Evolutionary conservation across 768 basidiomycete genomes (phyloP).

Genomic region (Pleurotus salmoneostramineus): DNA sequence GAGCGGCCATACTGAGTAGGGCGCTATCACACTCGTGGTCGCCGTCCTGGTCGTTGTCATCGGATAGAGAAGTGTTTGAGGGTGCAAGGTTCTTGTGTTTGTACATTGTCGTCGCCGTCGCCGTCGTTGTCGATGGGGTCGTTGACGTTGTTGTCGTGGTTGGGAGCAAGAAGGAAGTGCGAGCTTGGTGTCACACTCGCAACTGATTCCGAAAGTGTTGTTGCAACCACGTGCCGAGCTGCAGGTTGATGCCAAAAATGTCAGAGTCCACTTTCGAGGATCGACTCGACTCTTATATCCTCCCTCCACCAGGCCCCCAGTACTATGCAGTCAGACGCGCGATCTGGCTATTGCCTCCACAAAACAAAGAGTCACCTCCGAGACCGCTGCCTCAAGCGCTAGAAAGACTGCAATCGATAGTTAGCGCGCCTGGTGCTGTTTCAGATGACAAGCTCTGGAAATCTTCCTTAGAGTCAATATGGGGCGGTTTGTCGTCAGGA

Average conservation of each 20-base stretch:
- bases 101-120: constrained; percentile 36
- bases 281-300: constrained; percentile 28
- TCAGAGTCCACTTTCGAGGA: constrained; percentile 31
- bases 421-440: constrained; percentile 41
- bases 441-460: constrained; percentile 53
- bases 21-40: constrained; percentile 22
- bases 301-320: constrained; percentile 62
- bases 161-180: background rate
- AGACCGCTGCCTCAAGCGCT: constrained; percentile 26
- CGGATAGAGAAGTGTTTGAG: constrained; percentile 76
- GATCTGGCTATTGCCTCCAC: constrained; percentile 49
- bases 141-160: constrained; percentile 9
- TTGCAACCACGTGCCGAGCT: background rate
- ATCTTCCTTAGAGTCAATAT: constrained; percentile 54
- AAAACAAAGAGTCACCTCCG: constrained; percentile 9
- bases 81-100: constrained; percentile 58
- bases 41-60: constrained; percentile 65
- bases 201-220: background rate
- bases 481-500: constrained; percentile 60
- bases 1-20: constrained; percentile 39
- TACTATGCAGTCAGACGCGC: constrained; percentile 60
- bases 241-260: background rate
- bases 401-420: constrained; percentile 45
- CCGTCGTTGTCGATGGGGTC: constrained; percentile 29
- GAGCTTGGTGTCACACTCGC: no score